Base-by-base conservation (phyloP, 306 rosid genomes). In the Begonia loranthoides region DNA sequence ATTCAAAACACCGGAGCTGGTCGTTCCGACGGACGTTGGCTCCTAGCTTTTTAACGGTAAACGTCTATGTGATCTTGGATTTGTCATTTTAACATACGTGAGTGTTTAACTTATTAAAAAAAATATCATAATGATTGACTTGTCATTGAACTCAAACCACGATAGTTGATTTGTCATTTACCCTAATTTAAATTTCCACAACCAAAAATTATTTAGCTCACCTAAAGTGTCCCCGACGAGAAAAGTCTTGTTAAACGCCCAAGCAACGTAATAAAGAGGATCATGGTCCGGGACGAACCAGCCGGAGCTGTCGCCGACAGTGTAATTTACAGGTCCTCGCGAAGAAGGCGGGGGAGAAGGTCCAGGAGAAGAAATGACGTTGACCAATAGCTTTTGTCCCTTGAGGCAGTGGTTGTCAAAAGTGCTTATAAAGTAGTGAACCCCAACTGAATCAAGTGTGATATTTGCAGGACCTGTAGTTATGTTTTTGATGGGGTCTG, bases 401-500 rank as follows among this genome's bases (percentile, higher is more conserved):
- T 4, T 4, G 10, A 13, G 0, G 44, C 85, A 78, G 65, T 68
- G 62, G 4, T 19, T 19, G 50, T 70, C 68, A 51, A 66, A 49
- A 54, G 87, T 76, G 45, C 75, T 64, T 14, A 68, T 79, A 79
- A 79, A 79, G 50, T 61, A 79, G 73, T 62, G 73, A 15, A 48
- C 67, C 6, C 80, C 87, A 9, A 34, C 48, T 6, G 52, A 17
- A 15, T 73, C 59, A 62, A 80, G 57, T 0, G 76, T 62, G 74
- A 76, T 70, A 44, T 68, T 76, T 38, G 80, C 76, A 8, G 83
- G 83, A 45, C 73, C 71, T 1, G 59, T 60, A 22, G 59, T 58
- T 34, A 13, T n/a, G 4, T 67, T 62, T 12, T 45, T 34, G 55
- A 80, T 73, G 13, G 87, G 78, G 48, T 58, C 41, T 4, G 76